Conservation (phyloP, 441 rosid species). For the Adansonia gregorii region DNA sequence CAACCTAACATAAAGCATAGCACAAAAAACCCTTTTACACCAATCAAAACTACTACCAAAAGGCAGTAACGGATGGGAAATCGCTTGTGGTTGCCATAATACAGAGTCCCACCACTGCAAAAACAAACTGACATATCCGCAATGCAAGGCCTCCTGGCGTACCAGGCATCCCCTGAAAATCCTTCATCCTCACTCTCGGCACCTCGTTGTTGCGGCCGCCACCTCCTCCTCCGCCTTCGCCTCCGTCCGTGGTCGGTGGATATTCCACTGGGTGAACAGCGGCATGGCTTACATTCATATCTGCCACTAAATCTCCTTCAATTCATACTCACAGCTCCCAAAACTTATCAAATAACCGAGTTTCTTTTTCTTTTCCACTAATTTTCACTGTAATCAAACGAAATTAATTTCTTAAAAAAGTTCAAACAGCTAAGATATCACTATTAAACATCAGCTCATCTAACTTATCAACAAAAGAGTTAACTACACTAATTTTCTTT, state of each 20-base stretch:
- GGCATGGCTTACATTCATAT: slow-evolving; percentile 78
- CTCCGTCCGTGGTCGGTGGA: slow-evolving; percentile 57
- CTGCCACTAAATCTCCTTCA: slow-evolving; percentile 35
- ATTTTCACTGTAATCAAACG: background rate
- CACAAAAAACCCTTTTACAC: background rate
- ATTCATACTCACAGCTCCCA: slow-evolving; percentile 34
- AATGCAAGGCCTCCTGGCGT: slow-evolving; percentile 63
- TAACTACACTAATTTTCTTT: too few species aligned
- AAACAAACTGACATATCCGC: slow-evolving; percentile 62
- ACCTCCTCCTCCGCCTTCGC: slow-evolving; percentile 16
- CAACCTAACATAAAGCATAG: background rate
- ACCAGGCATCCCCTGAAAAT: slow-evolving; percentile 75
- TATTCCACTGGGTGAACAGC: slow-evolving; percentile 76
- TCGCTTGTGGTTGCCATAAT: slow-evolving; percentile 76
- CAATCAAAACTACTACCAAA: slow-evolving; percentile 45
- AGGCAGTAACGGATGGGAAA: slow-evolving; percentile 80
- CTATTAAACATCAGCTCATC: background rate
- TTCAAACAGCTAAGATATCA: background rate
- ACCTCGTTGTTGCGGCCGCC: slow-evolving; percentile 24
- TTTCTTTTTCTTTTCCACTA: background rate
- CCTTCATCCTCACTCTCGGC: slow-evolving; percentile 69
- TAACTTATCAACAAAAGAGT: background rate
- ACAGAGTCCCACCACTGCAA: slow-evolving; percentile 59
- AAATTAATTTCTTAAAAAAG: background rate
- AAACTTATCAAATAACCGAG: background rate